Conservation (phyloP, 2,329 filamentous ascomycete species). For the Aspergillus sp. region DNA sequence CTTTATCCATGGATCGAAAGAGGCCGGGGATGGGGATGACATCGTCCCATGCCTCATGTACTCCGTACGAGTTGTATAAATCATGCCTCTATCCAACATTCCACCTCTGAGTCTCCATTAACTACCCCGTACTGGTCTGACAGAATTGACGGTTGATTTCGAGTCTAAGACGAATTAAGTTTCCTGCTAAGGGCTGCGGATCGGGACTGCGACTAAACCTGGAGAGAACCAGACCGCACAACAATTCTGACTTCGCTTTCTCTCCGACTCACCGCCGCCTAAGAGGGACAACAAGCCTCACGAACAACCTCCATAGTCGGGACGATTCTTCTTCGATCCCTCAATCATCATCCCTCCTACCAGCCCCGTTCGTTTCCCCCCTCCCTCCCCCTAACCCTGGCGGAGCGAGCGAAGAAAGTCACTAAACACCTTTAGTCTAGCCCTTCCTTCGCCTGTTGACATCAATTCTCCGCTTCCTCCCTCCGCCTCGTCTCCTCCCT, state of each 20-base stretch:
- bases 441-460: neutral
- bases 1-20: too few relatives aligned
- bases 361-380: neutral
- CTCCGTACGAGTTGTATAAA: too few relatives aligned
- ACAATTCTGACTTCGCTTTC: neutral
- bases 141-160: too few relatives aligned
- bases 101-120: too few relatives aligned
- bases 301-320: too few relatives aligned
- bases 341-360: neutral
- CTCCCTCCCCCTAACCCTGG: neutral
- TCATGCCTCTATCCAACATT: too few relatives aligned
- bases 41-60: too few relatives aligned
- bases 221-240: neutral
- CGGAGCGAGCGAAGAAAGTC: neutral
- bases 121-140: too few relatives aligned
- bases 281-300: too few relatives aligned
- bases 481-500: conserved; percentile 4
- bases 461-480: neutral
- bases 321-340: neutral
- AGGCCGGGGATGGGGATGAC: too few relatives aligned
- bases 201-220: neutral
- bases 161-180: neutral
- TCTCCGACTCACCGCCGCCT: neutral
- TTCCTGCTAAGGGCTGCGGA: neutral
- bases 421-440: neutral